phyloP scores from a whole-genome alignment of 352 stramenopile genomes.

The Globisporangium viniferum region DNA sequence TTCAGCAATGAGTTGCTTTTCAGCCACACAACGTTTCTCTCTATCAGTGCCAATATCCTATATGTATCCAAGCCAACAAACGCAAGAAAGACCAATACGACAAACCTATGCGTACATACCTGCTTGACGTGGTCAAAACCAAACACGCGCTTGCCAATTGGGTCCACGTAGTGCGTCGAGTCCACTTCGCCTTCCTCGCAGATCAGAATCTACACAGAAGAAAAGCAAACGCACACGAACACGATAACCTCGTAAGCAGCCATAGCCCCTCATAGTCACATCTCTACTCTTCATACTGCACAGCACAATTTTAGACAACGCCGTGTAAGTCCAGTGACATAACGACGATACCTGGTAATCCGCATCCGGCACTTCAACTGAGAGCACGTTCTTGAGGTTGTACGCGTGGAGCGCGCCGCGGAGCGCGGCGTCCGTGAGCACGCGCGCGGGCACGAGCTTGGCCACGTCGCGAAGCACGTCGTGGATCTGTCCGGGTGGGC shows the following conservation, averaged over 20 bases:
- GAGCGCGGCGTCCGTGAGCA: slow-evolving; percentile 72
- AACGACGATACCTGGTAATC: slow-evolving; percentile 60
- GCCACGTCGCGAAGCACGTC: slow-evolving; percentile 83
- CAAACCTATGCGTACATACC: slow-evolving; percentile 14
- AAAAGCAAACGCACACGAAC: neutral
- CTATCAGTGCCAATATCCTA: neutral
- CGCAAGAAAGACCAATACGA: neutral
- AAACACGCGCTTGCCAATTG: slow-evolving; percentile 67
- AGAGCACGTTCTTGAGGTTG: slow-evolving; percentile 69
- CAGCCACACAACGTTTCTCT: neutral
- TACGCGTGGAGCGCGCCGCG: slow-evolving; percentile 73
- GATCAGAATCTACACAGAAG: slow-evolving; percentile 63
- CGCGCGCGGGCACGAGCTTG: slow-evolving; percentile 68
- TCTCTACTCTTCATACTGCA: neutral
- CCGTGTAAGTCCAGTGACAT: neutral
- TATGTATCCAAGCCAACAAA: neutral
- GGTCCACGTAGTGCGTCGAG: slow-evolving; percentile 80
- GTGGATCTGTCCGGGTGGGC: slow-evolving; percentile 86
- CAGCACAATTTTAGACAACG: neutral
- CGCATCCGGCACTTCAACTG: slow-evolving; percentile 65
- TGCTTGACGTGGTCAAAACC: slow-evolving; percentile 88
- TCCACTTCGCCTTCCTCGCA: slow-evolving; percentile 83
- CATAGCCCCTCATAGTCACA: neutral
- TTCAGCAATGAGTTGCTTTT: slow-evolving; percentile 42
- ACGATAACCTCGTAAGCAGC: neutral